phyloP scores from a whole-genome alignment of 2,329 filamentous ascomycete genomes.

The Xylariales sp. region DNA sequence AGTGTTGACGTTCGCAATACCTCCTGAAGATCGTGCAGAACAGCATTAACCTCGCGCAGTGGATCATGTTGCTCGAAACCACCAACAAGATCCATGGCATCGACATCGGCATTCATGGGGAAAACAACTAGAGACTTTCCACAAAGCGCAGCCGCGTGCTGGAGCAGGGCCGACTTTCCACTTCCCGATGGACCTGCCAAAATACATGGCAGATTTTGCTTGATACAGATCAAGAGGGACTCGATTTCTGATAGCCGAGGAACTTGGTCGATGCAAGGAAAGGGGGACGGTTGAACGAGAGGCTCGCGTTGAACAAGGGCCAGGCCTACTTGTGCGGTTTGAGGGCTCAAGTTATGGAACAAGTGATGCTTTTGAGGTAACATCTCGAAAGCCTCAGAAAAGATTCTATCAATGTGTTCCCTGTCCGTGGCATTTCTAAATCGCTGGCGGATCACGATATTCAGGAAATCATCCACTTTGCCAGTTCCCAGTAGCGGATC shows the following conservation, averaged over 20 bases:
- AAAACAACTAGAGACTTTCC: slow-evolving; percentile 78
- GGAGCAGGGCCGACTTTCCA: slow-evolving; percentile 79
- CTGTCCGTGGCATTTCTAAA: slow-evolving; percentile 74
- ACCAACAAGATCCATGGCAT: slow-evolving; percentile 95
- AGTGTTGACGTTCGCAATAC: slow-evolving; percentile 46
- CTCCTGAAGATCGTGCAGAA: slow-evolving; percentile 36
- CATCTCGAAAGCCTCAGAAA: slow-evolving; percentile 57
- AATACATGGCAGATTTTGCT: slow-evolving; percentile 84
- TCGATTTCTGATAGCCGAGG: slow-evolving; percentile 70
- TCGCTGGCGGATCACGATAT: slow-evolving; percentile 79
- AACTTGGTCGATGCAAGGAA: slow-evolving; percentile 46
- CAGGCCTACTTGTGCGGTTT: slow-evolving; percentile 74
- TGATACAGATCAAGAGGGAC: slow-evolving; percentile 80
- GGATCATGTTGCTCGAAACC: slow-evolving; percentile 94
- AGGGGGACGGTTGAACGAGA: slow-evolving; percentile 44
- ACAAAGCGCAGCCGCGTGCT: slow-evolving; percentile 72
- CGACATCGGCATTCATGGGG: slow-evolving; percentile 89
- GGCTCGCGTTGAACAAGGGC: slow-evolving; percentile 62
- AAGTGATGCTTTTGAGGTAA: slow-evolving; percentile 56
- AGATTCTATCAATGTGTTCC: slow-evolving; percentile 60
- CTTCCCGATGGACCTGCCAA: slow-evolving; percentile 80
- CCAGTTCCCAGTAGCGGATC: slow-evolving; percentile 58
- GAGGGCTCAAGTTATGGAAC: slow-evolving; percentile 64
- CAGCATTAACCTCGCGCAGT: slow-evolving; percentile 63
- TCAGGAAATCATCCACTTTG: slow-evolving; percentile 67